These are phyloP conservation scores for Pseudognaphalium luteoalbum DNA, from an alignment of 129 eudicot genomes.

Conservation along the genomic window DNA sequence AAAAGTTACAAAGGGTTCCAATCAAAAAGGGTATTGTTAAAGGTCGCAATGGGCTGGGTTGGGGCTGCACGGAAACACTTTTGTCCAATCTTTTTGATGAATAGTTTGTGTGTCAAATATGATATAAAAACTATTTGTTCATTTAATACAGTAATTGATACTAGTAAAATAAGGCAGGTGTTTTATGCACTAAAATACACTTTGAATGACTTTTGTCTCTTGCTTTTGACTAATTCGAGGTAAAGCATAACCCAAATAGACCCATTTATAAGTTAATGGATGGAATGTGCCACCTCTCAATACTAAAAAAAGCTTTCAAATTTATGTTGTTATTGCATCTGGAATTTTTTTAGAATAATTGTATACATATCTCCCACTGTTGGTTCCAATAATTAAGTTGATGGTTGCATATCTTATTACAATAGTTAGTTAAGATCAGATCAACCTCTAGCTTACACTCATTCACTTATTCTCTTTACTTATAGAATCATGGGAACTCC, in stretches of 20 bases:
- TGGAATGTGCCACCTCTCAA: neutral
- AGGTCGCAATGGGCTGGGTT: neutral
- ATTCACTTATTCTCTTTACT: neutral
- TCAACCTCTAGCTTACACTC: constrained; percentile 9
- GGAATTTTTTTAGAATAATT: neutral
- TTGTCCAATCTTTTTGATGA: neutral
- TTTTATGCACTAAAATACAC: neutral
- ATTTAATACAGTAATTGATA: too few species aligned
- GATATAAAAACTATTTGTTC: neutral
- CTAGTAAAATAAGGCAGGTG: neutral
- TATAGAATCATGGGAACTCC: constrained; percentile 93
- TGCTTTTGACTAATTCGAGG: neutral
- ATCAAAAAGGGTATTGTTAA: too few species aligned
- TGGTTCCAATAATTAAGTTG: constrained; percentile 12
- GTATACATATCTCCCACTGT: constrained; percentile 10
- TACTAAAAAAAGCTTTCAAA: constrained; percentile 1
- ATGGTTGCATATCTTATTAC: neutral
- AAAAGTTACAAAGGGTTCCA: too few species aligned
- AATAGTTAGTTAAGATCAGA: neutral
- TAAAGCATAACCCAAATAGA: neutral
- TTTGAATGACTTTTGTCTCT: neutral
- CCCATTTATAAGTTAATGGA: neutral
- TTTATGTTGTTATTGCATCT: neutral
- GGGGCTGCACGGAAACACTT: neutral
- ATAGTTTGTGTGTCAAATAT: neutral